A percentile compares a stretch with the other conserved stretches of the same genome.
Evolutionary conservation across 257 asterid genomes (phyloP).

Genomic region (Leptodermis oblonga): DNA sequence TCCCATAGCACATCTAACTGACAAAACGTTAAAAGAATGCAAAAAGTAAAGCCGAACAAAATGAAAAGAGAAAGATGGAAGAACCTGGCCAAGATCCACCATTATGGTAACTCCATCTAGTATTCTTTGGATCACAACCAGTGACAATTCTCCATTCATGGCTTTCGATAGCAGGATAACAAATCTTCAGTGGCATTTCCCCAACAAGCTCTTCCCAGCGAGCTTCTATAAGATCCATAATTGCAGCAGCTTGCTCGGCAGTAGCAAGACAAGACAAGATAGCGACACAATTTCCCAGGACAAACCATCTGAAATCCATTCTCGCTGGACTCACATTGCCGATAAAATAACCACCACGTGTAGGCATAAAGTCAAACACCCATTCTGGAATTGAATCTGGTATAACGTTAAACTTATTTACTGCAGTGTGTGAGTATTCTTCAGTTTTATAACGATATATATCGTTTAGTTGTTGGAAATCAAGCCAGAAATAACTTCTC

Average conservation of each 20-base stretch:
- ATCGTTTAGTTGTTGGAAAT: constrained; percentile 66
- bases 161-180: constrained; percentile 62
- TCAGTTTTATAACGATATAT: constrained; percentile 71
- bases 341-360: constrained; percentile 63
- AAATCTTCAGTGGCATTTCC: constrained; percentile 67
- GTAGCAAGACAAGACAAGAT: constrained; percentile 66
- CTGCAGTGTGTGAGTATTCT: constrained; percentile 79
- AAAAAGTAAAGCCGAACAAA: not conserved
- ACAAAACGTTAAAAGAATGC: not conserved
- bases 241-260: constrained; percentile 65
- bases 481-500: constrained; percentile 77
- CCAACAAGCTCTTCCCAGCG: constrained; percentile 82
- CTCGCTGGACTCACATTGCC: constrained; percentile 82
- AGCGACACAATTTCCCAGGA: constrained; percentile 65
- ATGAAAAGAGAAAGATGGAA: constrained; percentile 13
- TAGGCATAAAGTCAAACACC: constrained; percentile 76
- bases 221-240: constrained; percentile 74
- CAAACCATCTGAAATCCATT: constrained; percentile 82
- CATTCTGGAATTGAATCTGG: constrained; percentile 80
- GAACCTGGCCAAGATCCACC: constrained; percentile 96
- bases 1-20: not conserved
- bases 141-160: constrained; percentile 68
- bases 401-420: constrained; percentile 67
- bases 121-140: constrained; percentile 77
- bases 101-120: constrained; percentile 81